Evolutionary conservation across 2,329 filamentous ascomycete species (phyloP).

Genomic region (Metarhizium robertsii): DNA sequence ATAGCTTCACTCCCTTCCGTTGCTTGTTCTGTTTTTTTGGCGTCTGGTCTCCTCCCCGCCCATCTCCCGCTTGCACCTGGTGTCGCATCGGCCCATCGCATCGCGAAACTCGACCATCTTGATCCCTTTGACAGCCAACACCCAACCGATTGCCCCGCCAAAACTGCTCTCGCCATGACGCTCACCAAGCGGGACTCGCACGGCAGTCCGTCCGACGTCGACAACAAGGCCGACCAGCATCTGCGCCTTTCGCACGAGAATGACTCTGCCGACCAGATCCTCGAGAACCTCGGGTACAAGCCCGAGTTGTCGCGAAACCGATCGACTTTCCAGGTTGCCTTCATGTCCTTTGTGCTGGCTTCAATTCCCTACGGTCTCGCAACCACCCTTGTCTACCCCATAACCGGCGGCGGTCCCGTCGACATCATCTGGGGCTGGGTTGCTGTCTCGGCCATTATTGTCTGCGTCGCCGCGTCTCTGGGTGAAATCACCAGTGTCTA

Average conservation of each 20-base stretch:
- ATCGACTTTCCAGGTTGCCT: slow-evolving; percentile 60
- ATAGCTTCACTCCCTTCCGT: neutral
- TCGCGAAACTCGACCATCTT: neutral
- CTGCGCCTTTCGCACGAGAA: slow-evolving; percentile 16
- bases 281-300: slow-evolving; percentile 57
- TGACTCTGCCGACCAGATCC: slow-evolving; percentile 49
- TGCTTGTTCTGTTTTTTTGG: neutral
- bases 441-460: slow-evolving; percentile 56
- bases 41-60: neutral
- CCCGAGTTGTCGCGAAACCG: slow-evolving; percentile 55
- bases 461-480: slow-evolving; percentile 61
- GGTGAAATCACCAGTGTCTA: slow-evolving; percentile 69
- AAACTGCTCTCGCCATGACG: slow-evolving; percentile 7
- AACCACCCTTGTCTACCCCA: slow-evolving; percentile 59
- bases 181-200: slow-evolving; percentile 14
- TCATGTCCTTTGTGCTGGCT: slow-evolving; percentile 69
- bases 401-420: slow-evolving; percentile 56
- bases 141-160: neutral
- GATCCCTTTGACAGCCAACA: neutral
- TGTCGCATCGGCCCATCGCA: neutral
- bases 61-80: neutral
- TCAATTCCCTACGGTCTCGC: slow-evolving; percentile 66
- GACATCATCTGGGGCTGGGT: slow-evolving; percentile 69
- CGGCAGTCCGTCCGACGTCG: slow-evolving; percentile 10
- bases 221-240: slow-evolving; percentile 20